Percentiles rank a stretch among this genome's conserved stretches.
phyloP scores from a whole-genome alignment of 495 filamentous ascomycete species.

The Aspergillus nanangensis region DNA sequence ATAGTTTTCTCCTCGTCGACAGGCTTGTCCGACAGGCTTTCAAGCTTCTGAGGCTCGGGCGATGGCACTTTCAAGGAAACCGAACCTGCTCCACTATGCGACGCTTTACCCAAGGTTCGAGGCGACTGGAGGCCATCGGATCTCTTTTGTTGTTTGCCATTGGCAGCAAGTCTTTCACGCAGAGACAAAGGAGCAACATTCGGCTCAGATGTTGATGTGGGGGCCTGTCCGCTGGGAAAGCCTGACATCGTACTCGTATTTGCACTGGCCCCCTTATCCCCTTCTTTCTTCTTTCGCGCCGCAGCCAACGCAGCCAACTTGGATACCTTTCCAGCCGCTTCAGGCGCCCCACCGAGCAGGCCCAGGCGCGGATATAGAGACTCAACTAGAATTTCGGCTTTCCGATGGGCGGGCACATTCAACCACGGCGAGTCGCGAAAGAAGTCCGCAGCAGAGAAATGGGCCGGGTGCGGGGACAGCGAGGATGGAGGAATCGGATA shows the following conservation, averaged over 20 bases:
- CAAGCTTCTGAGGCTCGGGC: constrained; percentile 15
- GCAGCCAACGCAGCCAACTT: constrained; percentile 88
- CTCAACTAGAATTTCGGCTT: constrained; percentile 60
- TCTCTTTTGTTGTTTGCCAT: constrained; percentile 24
- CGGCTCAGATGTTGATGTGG: constrained; percentile 17
- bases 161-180: constrained; percentile 33
- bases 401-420: constrained; percentile 64
- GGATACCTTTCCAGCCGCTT: constrained; percentile 63
- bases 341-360: constrained; percentile 70
- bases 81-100: constrained; percentile 12
- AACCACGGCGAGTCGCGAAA: constrained; percentile 88
- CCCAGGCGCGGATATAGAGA: constrained; percentile 55
- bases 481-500: constrained; percentile 21
- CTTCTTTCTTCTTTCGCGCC: constrained; percentile 77
- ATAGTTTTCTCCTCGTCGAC: too few relatives aligned
- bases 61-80: constrained; percentile 11
- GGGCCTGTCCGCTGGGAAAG: constrained; percentile 7
- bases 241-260: constrained; percentile 6
- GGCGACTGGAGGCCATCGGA: constrained; percentile 24
- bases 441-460: constrained; percentile 52
- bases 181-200: constrained; percentile 23
- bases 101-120: constrained; percentile 17
- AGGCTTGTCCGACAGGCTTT: too few relatives aligned
- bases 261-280: constrained; percentile 45
- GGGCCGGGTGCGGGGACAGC: constrained; percentile 13